Percentiles rank a stretch among this genome's conserved stretches.
These are phyloP conservation scores for Puccinia polysora DNA, from an alignment of 1,284 basidiomycete species.

Conservation along the genomic window DNA sequence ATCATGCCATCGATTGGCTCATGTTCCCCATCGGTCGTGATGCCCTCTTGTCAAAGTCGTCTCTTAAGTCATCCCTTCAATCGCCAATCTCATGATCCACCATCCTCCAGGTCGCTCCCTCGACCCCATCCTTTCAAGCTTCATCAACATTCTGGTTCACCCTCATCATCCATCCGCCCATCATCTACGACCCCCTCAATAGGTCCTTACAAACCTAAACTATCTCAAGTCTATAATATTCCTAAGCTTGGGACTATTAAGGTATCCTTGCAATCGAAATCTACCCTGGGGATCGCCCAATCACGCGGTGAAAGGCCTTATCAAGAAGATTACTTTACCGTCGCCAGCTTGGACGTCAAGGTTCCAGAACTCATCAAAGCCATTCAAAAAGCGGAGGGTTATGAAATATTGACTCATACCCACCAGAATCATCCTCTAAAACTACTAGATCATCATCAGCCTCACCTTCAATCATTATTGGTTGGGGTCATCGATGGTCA, in stretches of 20 bases:
- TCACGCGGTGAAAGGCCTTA: slow-evolving; percentile 33
- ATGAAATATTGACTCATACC: not conserved
- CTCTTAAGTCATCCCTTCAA: no score
- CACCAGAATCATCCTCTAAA: not conserved
- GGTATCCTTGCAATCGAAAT: not conserved
- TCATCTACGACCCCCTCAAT: no score
- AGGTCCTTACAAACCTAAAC: not conserved
- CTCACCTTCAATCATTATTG: slow-evolving; percentile 10
- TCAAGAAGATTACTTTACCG: slow-evolving; percentile 13
- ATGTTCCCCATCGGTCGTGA: no score
- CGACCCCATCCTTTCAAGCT: no score
- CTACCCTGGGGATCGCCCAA: slow-evolving; percentile 9
- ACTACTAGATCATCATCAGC: not conserved
- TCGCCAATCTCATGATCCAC: no score
- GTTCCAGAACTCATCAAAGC: slow-evolving; percentile 1
- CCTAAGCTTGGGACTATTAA: slow-evolving; percentile 3
- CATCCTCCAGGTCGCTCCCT: no score
- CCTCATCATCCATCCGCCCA: no score
- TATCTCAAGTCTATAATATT: slow-evolving; percentile 21
- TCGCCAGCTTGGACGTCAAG: slow-evolving; percentile 8
- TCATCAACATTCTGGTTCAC: no score
- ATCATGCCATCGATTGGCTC: no score
- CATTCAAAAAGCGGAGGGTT: not conserved
- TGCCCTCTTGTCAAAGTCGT: no score
- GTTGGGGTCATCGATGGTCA: slow-evolving; percentile 31